A percentile compares a stretch with the other conserved stretches of the same genome.
Evolutionary conservation across 106 monocot species (phyloP).

Genomic region (Allium fistulosum): DNA sequence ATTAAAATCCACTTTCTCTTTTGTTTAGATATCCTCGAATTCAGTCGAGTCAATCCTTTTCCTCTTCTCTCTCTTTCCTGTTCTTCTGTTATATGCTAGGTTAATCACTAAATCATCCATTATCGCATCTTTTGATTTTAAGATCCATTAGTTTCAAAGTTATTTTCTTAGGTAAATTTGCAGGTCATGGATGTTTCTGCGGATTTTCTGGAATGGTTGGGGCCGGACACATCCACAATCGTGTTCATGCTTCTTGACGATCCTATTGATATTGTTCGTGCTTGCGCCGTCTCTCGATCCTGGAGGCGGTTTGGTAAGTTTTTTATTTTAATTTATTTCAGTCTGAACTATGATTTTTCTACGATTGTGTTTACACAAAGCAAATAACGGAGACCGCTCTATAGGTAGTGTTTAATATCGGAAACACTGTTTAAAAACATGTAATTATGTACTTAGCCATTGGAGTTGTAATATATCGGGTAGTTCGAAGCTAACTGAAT

Average conservation of each 20-base stretch:
- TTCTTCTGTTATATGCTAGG: not conserved
- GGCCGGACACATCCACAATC: constrained; percentile 21
- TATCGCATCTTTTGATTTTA: not conserved
- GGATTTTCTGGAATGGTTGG: constrained; percentile 53
- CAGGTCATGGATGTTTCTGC: constrained; percentile 2
- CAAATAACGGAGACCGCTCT: not conserved
- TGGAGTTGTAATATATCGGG: too few relatives aligned
- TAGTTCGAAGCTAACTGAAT: too few relatives aligned
- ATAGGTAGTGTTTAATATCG: not conserved
- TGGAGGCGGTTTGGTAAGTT: constrained; percentile 44
- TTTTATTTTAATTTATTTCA: not conserved
- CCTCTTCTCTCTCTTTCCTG: not conserved
- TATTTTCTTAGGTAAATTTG: not conserved
- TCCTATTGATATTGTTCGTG: constrained; percentile 36
- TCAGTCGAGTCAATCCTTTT: not conserved
- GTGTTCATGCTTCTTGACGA: constrained; percentile 26
- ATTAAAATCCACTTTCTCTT: not conserved
- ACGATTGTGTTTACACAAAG: not conserved
- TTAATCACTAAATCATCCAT: not conserved
- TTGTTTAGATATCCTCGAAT: not conserved
- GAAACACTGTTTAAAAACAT: not conserved
- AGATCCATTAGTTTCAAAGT: too few relatives aligned
- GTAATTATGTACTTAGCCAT: not conserved
- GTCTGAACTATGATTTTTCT: not conserved
- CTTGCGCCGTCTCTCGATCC: constrained; percentile 38